Percentiles rank a stretch among this genome's conserved stretches.
phyloP scores from a whole-genome alignment of 768 basidiomycete genomes.

The Termitomyces sp. region DNA sequence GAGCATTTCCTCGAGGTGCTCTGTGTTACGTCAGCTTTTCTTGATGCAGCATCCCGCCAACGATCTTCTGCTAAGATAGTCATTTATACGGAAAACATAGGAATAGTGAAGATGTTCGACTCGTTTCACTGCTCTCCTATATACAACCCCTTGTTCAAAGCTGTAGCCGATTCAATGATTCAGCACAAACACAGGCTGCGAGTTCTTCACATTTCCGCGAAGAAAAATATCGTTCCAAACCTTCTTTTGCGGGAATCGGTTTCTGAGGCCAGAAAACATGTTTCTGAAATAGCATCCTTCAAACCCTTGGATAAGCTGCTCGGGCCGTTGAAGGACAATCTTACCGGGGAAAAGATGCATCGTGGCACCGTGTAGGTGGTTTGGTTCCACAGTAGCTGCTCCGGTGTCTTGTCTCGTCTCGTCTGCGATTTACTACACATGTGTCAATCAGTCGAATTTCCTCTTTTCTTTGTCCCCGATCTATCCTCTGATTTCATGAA shows the following conservation, averaged over 20 bases:
- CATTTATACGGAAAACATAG: conserved; percentile 1
- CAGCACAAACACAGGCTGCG: not conserved
- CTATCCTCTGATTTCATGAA: too few species aligned
- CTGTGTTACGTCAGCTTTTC: conserved; percentile 4
- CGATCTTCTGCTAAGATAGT: not conserved
- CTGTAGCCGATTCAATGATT: conserved; percentile 1
- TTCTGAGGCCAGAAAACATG: not conserved
- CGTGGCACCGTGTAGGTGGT: not conserved
- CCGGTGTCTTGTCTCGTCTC: not conserved
- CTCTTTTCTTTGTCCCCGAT: not conserved
- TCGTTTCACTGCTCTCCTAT: not conserved
- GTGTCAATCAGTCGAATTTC: too few species aligned
- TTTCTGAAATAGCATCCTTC: not conserved
- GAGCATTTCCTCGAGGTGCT: not conserved
- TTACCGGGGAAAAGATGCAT: not conserved
- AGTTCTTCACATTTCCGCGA: not conserved
- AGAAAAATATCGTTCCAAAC: not conserved
- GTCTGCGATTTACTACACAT: not conserved
- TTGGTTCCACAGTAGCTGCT: not conserved
- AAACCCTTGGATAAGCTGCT: not conserved
- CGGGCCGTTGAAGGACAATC: not conserved
- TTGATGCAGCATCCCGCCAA: not conserved
- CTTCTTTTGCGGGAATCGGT: not conserved
- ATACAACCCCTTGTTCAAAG: conserved; percentile 1
- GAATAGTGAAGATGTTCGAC: not conserved